phyloP scores from a whole-genome alignment of 2,329 filamentous ascomycete genomes.

The Neopestalotiopsis sp. region DNA sequence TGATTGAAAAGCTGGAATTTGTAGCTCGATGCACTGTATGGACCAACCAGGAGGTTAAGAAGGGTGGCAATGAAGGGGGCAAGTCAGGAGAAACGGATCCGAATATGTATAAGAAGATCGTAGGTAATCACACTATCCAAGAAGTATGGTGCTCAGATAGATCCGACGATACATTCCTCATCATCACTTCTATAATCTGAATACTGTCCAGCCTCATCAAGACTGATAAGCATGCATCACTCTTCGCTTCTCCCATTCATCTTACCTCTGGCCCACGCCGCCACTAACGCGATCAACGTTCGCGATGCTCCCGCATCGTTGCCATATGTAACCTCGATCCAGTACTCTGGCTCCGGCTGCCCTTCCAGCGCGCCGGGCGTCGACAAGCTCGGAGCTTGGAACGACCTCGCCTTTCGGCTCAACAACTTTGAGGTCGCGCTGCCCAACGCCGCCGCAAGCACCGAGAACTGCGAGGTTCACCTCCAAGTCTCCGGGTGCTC shows the following conservation, averaged over 20 bases:
- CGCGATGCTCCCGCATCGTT: slow-evolving; percentile 31
- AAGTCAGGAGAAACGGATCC: not conserved
- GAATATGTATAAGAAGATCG: slow-evolving; percentile 5
- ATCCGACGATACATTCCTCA: not conserved
- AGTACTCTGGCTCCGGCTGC: slow-evolving; percentile 45
- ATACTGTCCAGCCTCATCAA: not conserved
- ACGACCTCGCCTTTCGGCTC: slow-evolving; percentile 36
- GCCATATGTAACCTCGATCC: slow-evolving; percentile 39
- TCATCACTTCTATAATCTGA: not conserved
- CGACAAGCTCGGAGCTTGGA: slow-evolving; percentile 37
- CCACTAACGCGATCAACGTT: slow-evolving; percentile 18
- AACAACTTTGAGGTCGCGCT: slow-evolving; percentile 34
- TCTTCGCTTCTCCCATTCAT: not conserved
- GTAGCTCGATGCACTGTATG: not conserved
- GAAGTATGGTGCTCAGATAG: not conserved
- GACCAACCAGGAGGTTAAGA: not conserved
- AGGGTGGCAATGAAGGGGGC: not conserved
- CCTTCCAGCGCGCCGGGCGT: slow-evolving; percentile 38
- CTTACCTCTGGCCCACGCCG: not conserved
- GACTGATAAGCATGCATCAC: not conserved
- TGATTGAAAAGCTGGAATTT: not conserved
- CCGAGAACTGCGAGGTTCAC: slow-evolving; percentile 45
- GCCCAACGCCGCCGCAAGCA: slow-evolving; percentile 30
- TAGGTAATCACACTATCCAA: not conserved
- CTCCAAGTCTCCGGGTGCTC: slow-evolving; percentile 36